These are phyloP conservation scores for Pichia inconspicua DNA, from an alignment of 1,139 yeast species.

Conservation along the genomic window DNA sequence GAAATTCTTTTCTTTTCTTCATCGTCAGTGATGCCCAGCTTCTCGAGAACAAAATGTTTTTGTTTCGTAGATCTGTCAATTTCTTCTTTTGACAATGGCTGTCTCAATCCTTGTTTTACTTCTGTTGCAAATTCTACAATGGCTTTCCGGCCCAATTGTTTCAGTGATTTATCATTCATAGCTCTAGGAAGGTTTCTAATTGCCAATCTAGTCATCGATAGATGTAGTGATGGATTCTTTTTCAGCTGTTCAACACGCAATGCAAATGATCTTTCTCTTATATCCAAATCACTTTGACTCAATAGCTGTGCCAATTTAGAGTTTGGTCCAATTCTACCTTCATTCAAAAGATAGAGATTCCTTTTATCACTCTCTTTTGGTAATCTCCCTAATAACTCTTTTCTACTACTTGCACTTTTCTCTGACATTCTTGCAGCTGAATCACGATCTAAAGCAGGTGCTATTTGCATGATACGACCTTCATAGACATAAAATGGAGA, in stretches of 20 bases:
- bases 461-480: constrained; percentile 78
- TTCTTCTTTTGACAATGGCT: constrained; percentile 87
- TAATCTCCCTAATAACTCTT: constrained; percentile 70
- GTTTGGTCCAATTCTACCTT: constrained; percentile 80
- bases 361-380: constrained; percentile 78
- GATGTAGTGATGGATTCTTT: constrained; percentile 83
- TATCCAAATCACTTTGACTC: constrained; percentile 67
- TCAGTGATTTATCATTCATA: constrained; percentile 79
- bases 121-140: constrained; percentile 94
- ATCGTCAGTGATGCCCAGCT: constrained; percentile 36
- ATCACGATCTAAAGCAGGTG: constrained; percentile 81
- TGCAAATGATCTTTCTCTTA: constrained; percentile 81
- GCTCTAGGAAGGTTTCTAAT: constrained; percentile 89
- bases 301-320: constrained; percentile 71
- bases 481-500: constrained; percentile 83
- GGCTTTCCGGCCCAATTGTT: constrained; percentile 89
- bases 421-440: constrained; percentile 76
- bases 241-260: constrained; percentile 84
- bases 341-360: constrained; percentile 77
- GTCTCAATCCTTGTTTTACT: constrained; percentile 67
- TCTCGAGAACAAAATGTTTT: constrained; percentile 32
- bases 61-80: constrained; percentile 66
- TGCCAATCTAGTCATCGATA: constrained; percentile 89
- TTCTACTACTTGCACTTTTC: constrained; percentile 64
- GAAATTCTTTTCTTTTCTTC: constrained; percentile 52